Evolutionary conservation across 495 filamentous ascomycete genomes (phyloP).

Genomic region (Thozetella sp.): DNA sequence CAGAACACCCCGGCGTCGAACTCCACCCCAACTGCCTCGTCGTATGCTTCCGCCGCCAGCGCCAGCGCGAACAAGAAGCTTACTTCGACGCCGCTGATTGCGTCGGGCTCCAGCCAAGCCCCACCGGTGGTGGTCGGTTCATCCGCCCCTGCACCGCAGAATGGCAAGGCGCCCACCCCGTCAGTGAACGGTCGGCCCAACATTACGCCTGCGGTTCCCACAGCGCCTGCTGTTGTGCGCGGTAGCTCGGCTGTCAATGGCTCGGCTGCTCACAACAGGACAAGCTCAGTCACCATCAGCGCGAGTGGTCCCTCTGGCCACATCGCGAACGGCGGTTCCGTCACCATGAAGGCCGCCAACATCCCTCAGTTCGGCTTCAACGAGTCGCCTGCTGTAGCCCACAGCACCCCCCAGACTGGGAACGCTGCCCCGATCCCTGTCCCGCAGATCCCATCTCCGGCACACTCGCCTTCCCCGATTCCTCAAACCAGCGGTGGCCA

Average conservation of each 20-base stretch:
- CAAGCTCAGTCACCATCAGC: constrained; percentile 86
- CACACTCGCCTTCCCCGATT: constrained; percentile 84
- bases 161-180: constrained; percentile 80
- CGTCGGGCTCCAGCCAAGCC: constrained; percentile 60
- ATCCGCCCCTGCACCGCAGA: constrained; percentile 63
- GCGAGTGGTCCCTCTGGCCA: constrained; percentile 74
- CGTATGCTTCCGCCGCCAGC: constrained; percentile 71
- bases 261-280: constrained; percentile 70
- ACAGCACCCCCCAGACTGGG: constrained; percentile 57
- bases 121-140: constrained; percentile 70
- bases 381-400: constrained; percentile 69
- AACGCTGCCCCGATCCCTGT: constrained; percentile 67
- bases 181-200: constrained; percentile 81
- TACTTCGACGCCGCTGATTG: constrained; percentile 65
- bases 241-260: constrained; percentile 61
- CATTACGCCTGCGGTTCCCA: constrained; percentile 71
- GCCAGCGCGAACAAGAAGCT: constrained; percentile 78
- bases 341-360: constrained; percentile 56
- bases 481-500: constrained; percentile 84
- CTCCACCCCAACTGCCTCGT: constrained; percentile 63
- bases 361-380: constrained; percentile 78
- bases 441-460: constrained; percentile 70
- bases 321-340: constrained; percentile 72
- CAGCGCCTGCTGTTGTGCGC: constrained; percentile 59
- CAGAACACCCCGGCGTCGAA: constrained; percentile 57